Evolutionary conservation across 148 eudicot genomes (phyloP).

Genomic region (Limonium bicolor): DNA sequence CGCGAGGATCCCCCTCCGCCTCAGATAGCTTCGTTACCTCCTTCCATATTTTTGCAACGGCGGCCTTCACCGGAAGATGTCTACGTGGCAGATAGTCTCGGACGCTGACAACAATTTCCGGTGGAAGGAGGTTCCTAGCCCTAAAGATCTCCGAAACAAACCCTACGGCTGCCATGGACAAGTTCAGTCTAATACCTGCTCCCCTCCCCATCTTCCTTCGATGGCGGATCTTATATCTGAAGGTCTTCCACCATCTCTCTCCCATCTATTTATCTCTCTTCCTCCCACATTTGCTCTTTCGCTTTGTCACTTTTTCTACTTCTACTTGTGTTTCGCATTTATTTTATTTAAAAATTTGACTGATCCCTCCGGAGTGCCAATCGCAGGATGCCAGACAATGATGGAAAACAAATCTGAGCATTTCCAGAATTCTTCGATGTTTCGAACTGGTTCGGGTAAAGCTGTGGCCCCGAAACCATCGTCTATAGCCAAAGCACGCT

Average conservation of each 20-base stretch:
- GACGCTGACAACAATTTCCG: constrained; percentile 43
- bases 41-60: too few relatives aligned
- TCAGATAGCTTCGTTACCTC: too few relatives aligned
- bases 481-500: constrained; percentile 36
- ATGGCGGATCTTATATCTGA: constrained; percentile 53
- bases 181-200: constrained; percentile 4
- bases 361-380: too few relatives aligned
- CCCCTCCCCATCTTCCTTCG: constrained; percentile 36
- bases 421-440: constrained; percentile 18
- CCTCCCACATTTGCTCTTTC: too few relatives aligned
- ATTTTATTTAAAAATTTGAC: too few relatives aligned
- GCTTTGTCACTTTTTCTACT: not conserved
- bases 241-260: constrained; percentile 23
- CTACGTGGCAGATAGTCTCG: constrained; percentile 59
- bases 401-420: constrained; percentile 13
- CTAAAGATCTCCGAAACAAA: constrained; percentile 2
- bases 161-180: constrained; percentile 4
- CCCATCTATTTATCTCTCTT: constrained; percentile 3
- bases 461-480: constrained; percentile 33
- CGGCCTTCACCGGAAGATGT: too few relatives aligned
- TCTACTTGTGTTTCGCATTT: not conserved
- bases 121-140: constrained; percentile 46
- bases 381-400: constrained; percentile 33
- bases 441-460: constrained; percentile 48
- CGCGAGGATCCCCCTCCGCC: too few relatives aligned